A percentile compares a stretch with the other conserved stretches of the same genome.
These are phyloP conservation scores for Pythium biforme DNA, from an alignment of 352 stramenopile genomes.

Conservation along the genomic window DNA sequence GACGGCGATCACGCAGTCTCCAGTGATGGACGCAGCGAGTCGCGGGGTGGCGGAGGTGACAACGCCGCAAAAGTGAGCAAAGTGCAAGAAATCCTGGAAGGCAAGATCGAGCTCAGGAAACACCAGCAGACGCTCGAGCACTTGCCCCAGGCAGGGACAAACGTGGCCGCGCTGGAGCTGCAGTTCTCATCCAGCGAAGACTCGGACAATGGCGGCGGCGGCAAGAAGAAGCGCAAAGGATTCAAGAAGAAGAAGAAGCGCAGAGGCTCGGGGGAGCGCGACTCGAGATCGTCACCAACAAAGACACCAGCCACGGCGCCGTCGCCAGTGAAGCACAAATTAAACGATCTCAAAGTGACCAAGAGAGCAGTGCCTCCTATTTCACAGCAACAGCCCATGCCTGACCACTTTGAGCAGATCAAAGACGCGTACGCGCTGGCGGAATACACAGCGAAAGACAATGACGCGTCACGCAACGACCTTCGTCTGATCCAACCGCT, in stretches of 20 bases:
- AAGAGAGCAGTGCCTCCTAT: conserved; percentile 24
- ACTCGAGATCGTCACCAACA: background rate
- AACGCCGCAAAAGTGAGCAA: conserved; percentile 15
- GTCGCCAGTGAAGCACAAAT: conserved; percentile 16
- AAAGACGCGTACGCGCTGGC: conserved; percentile 47
- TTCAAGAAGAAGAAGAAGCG: conserved; percentile 46
- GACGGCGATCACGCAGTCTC: background rate
- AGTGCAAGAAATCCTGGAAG: conserved; percentile 28
- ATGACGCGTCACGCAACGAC: conserved; percentile 28
- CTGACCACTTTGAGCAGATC: conserved; percentile 49
- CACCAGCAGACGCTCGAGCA: conserved; percentile 17
- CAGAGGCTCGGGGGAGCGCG: conserved; percentile 8
- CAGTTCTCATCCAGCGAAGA: conserved; percentile 37
- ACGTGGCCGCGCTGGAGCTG: conserved; percentile 6
- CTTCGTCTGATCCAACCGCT: background rate
- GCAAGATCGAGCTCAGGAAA: conserved; percentile 19
- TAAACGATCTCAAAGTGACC: conserved; percentile 38
- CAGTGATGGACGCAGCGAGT: no score
- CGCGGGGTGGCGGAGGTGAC: no score
- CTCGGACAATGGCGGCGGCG: conserved; percentile 20
- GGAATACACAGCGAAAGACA: conserved; percentile 32
- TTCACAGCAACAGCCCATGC: conserved; percentile 22
- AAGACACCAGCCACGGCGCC: no score
- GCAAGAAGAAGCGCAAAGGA: conserved; percentile 40
- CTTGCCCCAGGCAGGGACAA: background rate